Evolutionary conservation across 2,329 filamentous ascomycete species (phyloP).

Genomic region (Colletotrichum paranaense): DNA sequence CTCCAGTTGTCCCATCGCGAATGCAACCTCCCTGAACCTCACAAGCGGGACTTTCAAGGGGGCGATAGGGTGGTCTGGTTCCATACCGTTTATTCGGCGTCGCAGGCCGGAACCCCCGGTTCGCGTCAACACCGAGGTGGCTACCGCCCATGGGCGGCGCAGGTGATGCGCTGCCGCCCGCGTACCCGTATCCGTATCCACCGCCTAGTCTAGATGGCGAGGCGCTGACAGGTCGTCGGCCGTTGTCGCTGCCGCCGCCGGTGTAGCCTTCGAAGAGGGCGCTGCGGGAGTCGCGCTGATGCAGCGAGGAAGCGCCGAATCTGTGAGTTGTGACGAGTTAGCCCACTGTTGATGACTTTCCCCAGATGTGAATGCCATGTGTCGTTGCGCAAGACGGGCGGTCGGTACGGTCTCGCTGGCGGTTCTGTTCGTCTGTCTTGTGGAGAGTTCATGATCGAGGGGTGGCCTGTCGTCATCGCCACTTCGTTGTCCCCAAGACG

Average conservation of each 20-base stretch:
- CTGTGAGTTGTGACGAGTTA: conserved; percentile 50
- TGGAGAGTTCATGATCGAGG: no score
- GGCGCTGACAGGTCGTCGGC: conserved; percentile 55
- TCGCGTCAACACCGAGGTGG: conserved; percentile 46
- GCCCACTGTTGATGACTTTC: not conserved
- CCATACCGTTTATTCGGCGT: conserved; percentile 78
- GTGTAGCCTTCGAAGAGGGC: conserved; percentile 82
- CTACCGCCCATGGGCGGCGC: conserved; percentile 34
- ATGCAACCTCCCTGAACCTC: not conserved
- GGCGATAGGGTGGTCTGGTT: not conserved
- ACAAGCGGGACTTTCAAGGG: no score
- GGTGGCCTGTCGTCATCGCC: no score
- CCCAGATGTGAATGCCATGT: not conserved
- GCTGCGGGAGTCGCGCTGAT: conserved; percentile 79
- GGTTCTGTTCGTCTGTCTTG: no score
- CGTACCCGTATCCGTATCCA: conserved; percentile 64
- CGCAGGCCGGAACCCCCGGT: conserved; percentile 67
- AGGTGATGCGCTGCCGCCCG: conserved; percentile 35
- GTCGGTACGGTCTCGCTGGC: not conserved
- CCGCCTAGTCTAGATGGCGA: conserved; percentile 57
- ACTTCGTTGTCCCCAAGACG: no score
- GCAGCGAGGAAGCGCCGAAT: conserved; percentile 75
- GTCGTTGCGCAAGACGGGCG: not conserved
- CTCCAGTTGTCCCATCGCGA: not conserved
- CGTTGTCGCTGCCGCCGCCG: conserved; percentile 47